Percentiles rank a stretch among this genome's conserved stretches.
phyloP scores from a whole-genome alignment of 1,284 basidiomycete species.

The Microbotryum intermedium region DNA sequence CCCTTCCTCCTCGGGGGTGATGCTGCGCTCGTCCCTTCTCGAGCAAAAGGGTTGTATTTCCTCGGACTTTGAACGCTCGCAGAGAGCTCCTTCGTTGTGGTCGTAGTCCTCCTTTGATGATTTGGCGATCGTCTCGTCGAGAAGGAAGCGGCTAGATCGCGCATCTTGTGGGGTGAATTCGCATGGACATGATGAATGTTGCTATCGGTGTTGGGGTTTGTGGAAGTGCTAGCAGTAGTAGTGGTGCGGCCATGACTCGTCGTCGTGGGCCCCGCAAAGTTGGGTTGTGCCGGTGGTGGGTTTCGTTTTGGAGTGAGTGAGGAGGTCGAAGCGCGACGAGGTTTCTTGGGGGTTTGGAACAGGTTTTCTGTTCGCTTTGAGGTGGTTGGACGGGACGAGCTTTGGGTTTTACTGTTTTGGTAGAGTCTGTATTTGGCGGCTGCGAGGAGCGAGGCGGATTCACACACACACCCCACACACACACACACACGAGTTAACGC shows the following conservation, averaged over 20 bases:
- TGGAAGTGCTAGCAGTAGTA: too few species aligned
- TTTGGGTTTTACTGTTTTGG: conserved; percentile 7
- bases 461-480: too few species aligned
- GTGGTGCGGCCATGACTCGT: too few species aligned
- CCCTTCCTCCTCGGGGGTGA: too few species aligned
- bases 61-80: background rate
- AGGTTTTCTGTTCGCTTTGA: background rate
- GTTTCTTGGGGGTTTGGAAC: conserved; percentile 20
- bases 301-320: background rate
- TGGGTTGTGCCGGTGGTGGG: background rate
- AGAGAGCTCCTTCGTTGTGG: background rate
- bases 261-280: too few species aligned
- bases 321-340: background rate
- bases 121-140: conserved; percentile 20
- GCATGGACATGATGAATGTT: conserved; percentile 20
- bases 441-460: background rate
- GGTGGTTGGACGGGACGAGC: background rate
- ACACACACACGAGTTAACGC: too few species aligned
- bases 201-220: background rate
- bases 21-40: too few species aligned
- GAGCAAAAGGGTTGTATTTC: background rate
- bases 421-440: conserved; percentile 27
- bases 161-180: conserved; percentile 26
- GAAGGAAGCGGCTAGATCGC: conserved; percentile 21
- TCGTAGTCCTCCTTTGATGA: background rate